A percentile compares a stretch with the other conserved stretches of the same genome.
Conservation (phyloP, 2,329 filamentous ascomycete genomes). For the Trichoderma oligosporum region DNA sequence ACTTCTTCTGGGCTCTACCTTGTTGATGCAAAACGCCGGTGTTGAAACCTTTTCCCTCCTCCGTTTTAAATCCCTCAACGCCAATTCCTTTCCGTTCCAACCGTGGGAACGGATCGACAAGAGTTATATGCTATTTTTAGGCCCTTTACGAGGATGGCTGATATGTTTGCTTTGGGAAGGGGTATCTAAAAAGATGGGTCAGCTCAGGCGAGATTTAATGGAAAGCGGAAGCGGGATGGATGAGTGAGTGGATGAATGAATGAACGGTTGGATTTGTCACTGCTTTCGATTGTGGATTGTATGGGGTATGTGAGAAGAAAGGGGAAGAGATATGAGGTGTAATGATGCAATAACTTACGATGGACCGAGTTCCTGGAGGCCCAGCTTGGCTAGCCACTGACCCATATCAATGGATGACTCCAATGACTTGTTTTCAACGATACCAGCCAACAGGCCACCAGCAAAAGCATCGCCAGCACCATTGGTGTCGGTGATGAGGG, state of each 20-base stretch:
- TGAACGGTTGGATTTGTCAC: not conserved
- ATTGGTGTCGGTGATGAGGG: slow-evolving; percentile 90
- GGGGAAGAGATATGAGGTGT: not conserved
- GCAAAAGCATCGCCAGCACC: slow-evolving; percentile 97
- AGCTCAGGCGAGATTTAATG: not conserved
- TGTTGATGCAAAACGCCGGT: slow-evolving; percentile 45
- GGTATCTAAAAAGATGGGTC: slow-evolving; percentile 54
- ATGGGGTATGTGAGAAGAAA: not conserved
- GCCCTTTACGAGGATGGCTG: slow-evolving; percentile 41
- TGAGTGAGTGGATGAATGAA: not conserved
- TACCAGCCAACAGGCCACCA: slow-evolving; percentile 85
- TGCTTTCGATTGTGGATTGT: not conserved
- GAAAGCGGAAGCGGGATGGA: no score
- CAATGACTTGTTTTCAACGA: slow-evolving; percentile 79
- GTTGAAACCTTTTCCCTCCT: slow-evolving; percentile 49
- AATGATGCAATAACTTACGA: slow-evolving; percentile 62
- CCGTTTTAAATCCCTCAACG: slow-evolving; percentile 41
- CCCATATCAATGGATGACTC: slow-evolving; percentile 82
- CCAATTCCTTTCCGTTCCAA: slow-evolving; percentile 30
- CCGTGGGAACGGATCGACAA: slow-evolving; percentile 26
- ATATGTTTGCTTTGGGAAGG: slow-evolving; percentile 78
- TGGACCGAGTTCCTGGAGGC: slow-evolving; percentile 92
- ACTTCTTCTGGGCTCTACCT: slow-evolving; percentile 25
- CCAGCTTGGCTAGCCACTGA: slow-evolving; percentile 91
- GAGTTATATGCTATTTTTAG: slow-evolving; percentile 24